Base-by-base conservation (phyloP, 2,329 filamentous ascomycete genomes). In the Lachnellula suecica region DNA sequence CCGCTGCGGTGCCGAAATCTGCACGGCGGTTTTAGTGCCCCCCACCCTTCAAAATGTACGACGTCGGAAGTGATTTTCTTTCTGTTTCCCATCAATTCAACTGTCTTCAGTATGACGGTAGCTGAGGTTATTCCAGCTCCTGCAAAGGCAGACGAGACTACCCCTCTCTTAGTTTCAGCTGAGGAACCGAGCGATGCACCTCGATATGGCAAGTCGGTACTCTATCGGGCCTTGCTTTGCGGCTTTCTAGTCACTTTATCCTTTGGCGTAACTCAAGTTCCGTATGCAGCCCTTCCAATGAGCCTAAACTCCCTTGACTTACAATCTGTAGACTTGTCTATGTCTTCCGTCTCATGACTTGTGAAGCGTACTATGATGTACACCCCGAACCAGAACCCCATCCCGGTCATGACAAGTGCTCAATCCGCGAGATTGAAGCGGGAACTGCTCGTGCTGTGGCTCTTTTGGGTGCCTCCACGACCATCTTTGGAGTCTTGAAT, bases 321-420 rank as follows among this genome's bases (percentile, higher is more conserved):
- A 52, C 15, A 19, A 19, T 56, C 4, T 15, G 17, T 43, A 61
- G 59, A 17, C 24, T 79, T 5, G 67, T 87, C 42, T 87, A 86
- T 66, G 83, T 85, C 22, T 88, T 89, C 60, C 83, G 84, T 52
- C 65, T 87, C 2, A 89, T 89, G 85, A 83, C 82, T 45, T 90
- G 87, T 68, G 83, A 89, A 49, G 77, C 79, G 47, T 90, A 83
- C 66, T 90, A 89, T 68, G 71, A 75, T 31, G 72, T 72, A 2
- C 79, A 88, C 61, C 37, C 37, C n/a, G 37, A 40, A 10, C 74
- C 79, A 11, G 74, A 77, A 0, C 79, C 72, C 45, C 59, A 70
- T 9, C 76, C 74, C 1, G 61, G 67, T 4, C 73, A 73, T 4
- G 79, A 84, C 53, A 74, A 79, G 15, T 90, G 87, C 63, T 75